A percentile compares a stretch with the other conserved stretches of the same genome.
These are phyloP conservation scores for Purpureocillium takamizusanense DNA, from an alignment of 2,329 filamentous ascomycete species.

Conservation along the genomic window DNA sequence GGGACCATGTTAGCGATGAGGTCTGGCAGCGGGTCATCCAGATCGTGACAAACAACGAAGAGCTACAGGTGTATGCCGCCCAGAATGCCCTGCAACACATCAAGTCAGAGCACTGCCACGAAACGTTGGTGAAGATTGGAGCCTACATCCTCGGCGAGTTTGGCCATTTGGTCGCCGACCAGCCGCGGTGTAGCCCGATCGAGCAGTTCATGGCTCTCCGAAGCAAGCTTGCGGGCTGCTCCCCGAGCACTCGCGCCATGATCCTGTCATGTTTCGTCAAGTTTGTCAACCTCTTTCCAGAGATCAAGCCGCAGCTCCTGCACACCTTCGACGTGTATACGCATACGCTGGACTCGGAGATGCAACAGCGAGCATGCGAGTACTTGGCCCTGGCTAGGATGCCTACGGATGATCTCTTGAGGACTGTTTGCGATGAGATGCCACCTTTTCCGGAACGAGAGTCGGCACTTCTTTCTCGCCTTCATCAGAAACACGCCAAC, in stretches of 20 bases:
- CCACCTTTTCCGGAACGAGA: conserved; percentile 93
- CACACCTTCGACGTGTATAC: conserved; percentile 88
- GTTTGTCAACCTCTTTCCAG: conserved; percentile 95
- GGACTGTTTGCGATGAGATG: conserved; percentile 97
- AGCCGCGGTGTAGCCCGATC: conserved; percentile 84
- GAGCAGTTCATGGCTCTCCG: conserved; percentile 94
- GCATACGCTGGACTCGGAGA: conserved; percentile 86
- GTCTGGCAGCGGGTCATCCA: conserved; percentile 99
- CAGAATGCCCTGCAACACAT: conserved; percentile 89
- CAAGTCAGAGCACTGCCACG: conserved; percentile 88
- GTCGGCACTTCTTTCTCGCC: conserved; percentile 79
- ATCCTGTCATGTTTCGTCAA: conserved; percentile 94
- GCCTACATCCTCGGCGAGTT: conserved; percentile 95
- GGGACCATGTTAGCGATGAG: conserved; percentile 96
- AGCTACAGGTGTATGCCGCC: conserved; percentile 91
- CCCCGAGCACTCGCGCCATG: conserved; percentile 84
- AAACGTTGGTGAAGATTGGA: conserved; percentile 95
- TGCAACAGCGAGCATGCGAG: conserved; percentile 94
- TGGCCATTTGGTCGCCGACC: conserved; percentile 91
- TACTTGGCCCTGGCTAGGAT: conserved; percentile 80
- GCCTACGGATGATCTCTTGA: conserved; percentile 81
- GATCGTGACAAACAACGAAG: conserved; percentile 98
- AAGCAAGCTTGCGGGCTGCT: conserved; percentile 79
- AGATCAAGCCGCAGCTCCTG: conserved; percentile 92
- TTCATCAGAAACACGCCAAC: conserved; percentile 89